phyloP scores from a whole-genome alignment of 345 rosid species.

The Heritiera fomes region DNA sequence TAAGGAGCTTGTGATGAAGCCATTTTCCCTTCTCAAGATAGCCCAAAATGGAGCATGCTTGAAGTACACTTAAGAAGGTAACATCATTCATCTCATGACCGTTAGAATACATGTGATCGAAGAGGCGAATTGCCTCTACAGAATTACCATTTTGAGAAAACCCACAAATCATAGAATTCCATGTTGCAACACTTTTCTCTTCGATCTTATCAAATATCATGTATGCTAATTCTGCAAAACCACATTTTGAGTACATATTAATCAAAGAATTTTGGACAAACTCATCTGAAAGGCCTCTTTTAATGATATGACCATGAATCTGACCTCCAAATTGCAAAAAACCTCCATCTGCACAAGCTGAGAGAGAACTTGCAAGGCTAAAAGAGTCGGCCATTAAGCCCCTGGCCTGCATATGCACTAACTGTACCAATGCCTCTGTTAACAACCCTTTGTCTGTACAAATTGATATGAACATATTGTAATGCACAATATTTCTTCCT shows the following conservation, averaged over 20 bases:
- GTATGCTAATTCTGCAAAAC: conserved; percentile 46
- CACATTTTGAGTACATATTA: conserved; percentile 67
- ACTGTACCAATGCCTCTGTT: conserved; percentile 45
- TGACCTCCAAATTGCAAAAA: conserved; percentile 56
- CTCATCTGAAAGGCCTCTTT: conserved; percentile 42
- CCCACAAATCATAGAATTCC: conserved; percentile 73
- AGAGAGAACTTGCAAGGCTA: conserved; percentile 65
- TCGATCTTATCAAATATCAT: conserved; percentile 40
- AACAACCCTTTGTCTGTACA: conserved; percentile 53
- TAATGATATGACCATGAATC: conserved; percentile 61
- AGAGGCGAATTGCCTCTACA: conserved; percentile 54
- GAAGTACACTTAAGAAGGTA: conserved; percentile 59
- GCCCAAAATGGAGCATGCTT: conserved; percentile 63
- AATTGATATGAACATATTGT: conserved; percentile 72
- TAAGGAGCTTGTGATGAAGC: too few relatives aligned
- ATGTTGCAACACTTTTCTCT: conserved; percentile 46
- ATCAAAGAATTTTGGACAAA: conserved; percentile 57
- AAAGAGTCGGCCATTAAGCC: conserved; percentile 62
- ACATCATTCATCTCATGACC: conserved; percentile 51
- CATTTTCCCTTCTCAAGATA: conserved; percentile 12
- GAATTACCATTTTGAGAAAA: conserved; percentile 63
- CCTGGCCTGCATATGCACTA: conserved; percentile 52
- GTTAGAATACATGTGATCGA: conserved; percentile 55
- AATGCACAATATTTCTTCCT: conserved; percentile 51
- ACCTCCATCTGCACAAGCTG: conserved; percentile 61